A percentile compares a stretch with the other conserved stretches of the same genome.
These are phyloP conservation scores for Ustilago hordei DNA, from an alignment of 1,284 basidiomycete genomes.

Conservation along the genomic window DNA sequence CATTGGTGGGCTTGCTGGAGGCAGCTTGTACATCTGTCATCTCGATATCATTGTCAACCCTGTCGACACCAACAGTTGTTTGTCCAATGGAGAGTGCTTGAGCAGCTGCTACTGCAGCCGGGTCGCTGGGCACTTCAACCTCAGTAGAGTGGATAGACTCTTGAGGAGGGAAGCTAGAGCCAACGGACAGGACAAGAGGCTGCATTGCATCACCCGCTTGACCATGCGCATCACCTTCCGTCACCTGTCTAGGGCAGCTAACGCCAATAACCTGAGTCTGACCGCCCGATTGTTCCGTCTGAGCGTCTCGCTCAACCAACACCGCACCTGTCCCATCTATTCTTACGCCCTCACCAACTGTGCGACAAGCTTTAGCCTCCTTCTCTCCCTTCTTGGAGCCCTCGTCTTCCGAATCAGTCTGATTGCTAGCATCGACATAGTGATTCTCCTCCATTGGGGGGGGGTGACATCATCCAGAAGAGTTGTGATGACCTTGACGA, in stretches of 20 bases:
- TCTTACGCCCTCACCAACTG: not conserved
- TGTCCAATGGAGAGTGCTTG: not conserved
- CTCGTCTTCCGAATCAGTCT: not conserved
- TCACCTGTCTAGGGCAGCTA: not conserved
- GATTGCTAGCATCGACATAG: not conserved
- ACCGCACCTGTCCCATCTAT: not conserved
- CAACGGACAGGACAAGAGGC: not conserved
- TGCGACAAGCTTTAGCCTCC: not conserved
- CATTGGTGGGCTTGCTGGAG: not conserved
- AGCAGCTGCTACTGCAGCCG: not conserved
- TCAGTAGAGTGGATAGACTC: not conserved
- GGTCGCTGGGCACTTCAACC: too few relatives aligned
- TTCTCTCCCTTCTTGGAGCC: not conserved
- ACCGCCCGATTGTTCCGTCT: not conserved
- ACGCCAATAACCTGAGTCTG: not conserved
- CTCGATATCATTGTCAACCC: conserved; percentile 1
- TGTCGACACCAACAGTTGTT: not conserved
- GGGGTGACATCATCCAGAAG: not conserved
- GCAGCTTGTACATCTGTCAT: not conserved
- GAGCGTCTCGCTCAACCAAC: not conserved
- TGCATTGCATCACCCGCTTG: not conserved
- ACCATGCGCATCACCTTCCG: not conserved
- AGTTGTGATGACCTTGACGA: not conserved
- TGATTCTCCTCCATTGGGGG: not conserved
- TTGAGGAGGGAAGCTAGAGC: not conserved